Evolutionary conservation across 805 yeast genomes (phyloP).

Genomic region (Cyberlindnera meyerae): DNA sequence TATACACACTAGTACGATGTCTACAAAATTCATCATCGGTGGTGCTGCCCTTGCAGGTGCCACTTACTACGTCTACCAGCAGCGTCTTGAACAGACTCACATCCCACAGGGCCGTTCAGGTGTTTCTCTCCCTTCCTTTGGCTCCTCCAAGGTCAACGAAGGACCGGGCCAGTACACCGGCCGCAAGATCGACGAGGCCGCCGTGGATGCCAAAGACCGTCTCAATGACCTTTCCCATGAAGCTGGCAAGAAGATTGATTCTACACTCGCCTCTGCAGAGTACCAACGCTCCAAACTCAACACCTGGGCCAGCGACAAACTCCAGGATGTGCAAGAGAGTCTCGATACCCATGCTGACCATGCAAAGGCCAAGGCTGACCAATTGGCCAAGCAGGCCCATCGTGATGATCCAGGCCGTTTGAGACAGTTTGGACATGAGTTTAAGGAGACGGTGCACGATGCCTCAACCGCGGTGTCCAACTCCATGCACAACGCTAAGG

Average conservation of each 20-base stretch:
- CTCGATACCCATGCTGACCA: slow-evolving; percentile 13
- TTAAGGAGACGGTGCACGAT: slow-evolving; percentile 18
- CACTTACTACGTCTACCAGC: slow-evolving; percentile 23
- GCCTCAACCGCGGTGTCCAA: slow-evolving; percentile 11
- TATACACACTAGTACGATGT: slow-evolving; percentile 5
- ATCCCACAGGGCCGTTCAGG: slow-evolving; percentile 1
- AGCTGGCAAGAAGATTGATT: slow-evolving; percentile 19
- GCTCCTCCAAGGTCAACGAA: slow-evolving; percentile 6
- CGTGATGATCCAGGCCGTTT: slow-evolving; percentile 16
- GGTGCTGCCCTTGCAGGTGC: slow-evolving; percentile 25
- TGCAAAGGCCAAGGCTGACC: slow-evolving; percentile 18
- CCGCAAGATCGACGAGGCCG: slow-evolving; percentile 24
- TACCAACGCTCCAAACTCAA: slow-evolving; percentile 11
- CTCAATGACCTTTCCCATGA: slow-evolving; percentile 15
- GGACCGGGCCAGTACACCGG: slow-evolving; percentile 23
- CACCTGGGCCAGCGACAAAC: slow-evolving; percentile 22
- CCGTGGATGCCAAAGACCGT: slow-evolving; percentile 13
- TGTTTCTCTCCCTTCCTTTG: slow-evolving; percentile 9
- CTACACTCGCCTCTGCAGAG: slow-evolving; percentile 12
- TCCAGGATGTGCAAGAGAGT: slow-evolving; percentile 10
- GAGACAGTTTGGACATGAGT: slow-evolving; percentile 18
- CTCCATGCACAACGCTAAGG: slow-evolving; percentile 15
- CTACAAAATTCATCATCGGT: slow-evolving; percentile 18
- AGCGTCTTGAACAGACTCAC: slow-evolving; percentile 18
- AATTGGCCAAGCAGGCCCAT: slow-evolving; percentile 15